Evolutionary conservation across 2,329 filamentous ascomycete species (phyloP).

Genomic region (Fusarium ambrosium): DNA sequence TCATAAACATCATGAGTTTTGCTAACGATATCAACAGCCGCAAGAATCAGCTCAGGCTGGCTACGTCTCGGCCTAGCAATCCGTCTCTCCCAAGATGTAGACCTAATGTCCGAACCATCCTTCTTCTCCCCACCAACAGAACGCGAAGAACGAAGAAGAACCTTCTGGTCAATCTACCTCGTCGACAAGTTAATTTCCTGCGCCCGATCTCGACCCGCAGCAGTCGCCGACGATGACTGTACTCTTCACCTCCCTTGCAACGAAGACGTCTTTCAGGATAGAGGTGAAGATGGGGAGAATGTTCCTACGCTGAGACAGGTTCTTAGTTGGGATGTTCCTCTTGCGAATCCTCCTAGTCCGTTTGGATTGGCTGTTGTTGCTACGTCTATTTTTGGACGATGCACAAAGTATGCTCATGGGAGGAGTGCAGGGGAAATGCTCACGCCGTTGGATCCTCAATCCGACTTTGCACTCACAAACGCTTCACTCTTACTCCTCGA

Average conservation of each 20-base stretch:
- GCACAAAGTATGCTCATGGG: not conserved
- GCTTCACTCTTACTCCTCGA: not conserved
- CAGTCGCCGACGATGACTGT: slow-evolving; percentile 52
- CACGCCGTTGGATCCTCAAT: not conserved
- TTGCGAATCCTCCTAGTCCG: not conserved
- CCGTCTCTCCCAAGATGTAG: slow-evolving; percentile 52
- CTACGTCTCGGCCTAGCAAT: slow-evolving; percentile 52
- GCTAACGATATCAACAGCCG: slow-evolving; percentile 26
- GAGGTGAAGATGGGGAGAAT: slow-evolving; percentile 3
- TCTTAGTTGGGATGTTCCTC: slow-evolving; percentile 5
- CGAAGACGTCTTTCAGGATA: slow-evolving; percentile 13
- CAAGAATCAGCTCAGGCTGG: slow-evolving; percentile 49
- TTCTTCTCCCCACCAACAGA: slow-evolving; percentile 17
- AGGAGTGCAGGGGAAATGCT: not conserved
- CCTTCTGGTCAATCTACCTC: slow-evolving; percentile 57
- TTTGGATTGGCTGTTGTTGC: not conserved
- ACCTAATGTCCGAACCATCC: slow-evolving; percentile 50
- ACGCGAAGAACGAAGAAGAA: slow-evolving; percentile 48
- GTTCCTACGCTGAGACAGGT: slow-evolving; percentile 26
- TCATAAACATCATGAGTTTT: no score
- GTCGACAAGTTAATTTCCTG: slow-evolving; percentile 55
- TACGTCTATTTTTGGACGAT: not conserved
- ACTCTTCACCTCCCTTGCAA: slow-evolving; percentile 49
- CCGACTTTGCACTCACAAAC: not conserved
- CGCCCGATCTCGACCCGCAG: slow-evolving; percentile 50